phyloP scores from a whole-genome alignment of 208 protist genomes.

The Acanthamoeba culbertsoni region DNA sequence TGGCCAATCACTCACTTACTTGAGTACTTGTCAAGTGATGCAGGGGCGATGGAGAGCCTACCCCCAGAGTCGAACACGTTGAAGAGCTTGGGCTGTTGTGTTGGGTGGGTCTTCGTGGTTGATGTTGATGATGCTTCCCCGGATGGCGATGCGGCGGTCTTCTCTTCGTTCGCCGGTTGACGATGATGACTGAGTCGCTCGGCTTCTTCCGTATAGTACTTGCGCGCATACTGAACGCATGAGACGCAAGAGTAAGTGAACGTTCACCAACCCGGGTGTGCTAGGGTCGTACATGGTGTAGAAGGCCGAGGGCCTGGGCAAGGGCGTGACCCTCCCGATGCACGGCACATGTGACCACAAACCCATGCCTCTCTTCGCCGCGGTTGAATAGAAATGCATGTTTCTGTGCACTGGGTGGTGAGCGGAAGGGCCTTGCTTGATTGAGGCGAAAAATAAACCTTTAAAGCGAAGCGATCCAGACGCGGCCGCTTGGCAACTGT shows the following conservation, averaged over 20 bases:
- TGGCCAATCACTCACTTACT: background rate
- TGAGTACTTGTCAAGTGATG: background rate
- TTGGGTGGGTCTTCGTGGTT: background rate
- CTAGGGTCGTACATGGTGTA: background rate
- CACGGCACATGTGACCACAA: slow-evolving; percentile 13
- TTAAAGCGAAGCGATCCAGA: background rate
- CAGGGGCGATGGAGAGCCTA: background rate
- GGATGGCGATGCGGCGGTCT: background rate
- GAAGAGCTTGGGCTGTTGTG: background rate
- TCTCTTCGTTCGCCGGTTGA: no score
- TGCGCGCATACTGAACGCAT: background rate
- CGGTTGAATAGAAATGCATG: background rate
- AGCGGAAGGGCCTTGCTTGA: background rate
- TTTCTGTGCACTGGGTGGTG: background rate
- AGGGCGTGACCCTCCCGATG: background rate
- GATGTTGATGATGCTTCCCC: no score
- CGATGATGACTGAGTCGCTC: background rate
- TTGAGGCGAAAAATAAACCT: no score
- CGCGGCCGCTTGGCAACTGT: background rate
- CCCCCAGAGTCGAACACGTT: slow-evolving; percentile 9
- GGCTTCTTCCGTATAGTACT: background rate
- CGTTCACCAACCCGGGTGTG: no score
- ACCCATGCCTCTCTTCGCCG: background rate
- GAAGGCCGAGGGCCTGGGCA: background rate
- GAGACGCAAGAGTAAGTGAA: background rate